These are phyloP conservation scores for Puccinia triticina DNA, from an alignment of 1,284 basidiomycete genomes.

Conservation along the genomic window DNA sequence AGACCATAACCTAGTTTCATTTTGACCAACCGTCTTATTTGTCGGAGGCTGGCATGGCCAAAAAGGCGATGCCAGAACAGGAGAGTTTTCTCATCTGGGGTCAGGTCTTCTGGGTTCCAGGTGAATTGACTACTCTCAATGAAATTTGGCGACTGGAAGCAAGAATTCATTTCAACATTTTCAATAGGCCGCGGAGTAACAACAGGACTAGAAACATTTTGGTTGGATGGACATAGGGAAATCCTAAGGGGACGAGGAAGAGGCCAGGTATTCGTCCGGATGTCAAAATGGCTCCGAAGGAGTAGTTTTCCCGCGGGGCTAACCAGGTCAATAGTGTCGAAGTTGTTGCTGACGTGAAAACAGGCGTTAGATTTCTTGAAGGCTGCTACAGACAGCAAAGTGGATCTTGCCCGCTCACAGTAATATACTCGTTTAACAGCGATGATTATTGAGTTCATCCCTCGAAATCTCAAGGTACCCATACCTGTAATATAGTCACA, in stretches of 20 bases:
- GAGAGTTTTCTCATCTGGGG: background rate
- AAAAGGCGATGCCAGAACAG: background rate
- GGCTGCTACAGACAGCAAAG: background rate
- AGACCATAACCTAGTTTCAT: background rate
- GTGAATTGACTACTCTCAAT: too few relatives aligned
- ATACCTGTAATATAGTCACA: background rate
- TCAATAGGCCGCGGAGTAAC: background rate
- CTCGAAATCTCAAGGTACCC: background rate
- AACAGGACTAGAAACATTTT: background rate
- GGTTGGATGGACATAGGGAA: too few relatives aligned
- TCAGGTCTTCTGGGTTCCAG: background rate
- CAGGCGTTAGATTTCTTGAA: background rate
- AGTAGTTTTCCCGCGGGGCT: too few relatives aligned
- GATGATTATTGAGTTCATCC: background rate
- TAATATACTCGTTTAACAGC: background rate
- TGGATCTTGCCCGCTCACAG: background rate
- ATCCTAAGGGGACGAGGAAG: background rate
- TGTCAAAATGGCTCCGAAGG: too few relatives aligned
- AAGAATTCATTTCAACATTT: too few relatives aligned
- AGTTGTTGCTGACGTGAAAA: too few relatives aligned
- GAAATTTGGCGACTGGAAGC: too few relatives aligned
- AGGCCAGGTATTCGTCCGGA: background rate
- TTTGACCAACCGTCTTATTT: background rate
- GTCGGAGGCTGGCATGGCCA: background rate
- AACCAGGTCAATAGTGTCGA: too few relatives aligned